These are phyloP conservation scores for Ceratobasidium sp. DNA, from an alignment of 1,284 basidiomycete genomes.

Conservation along the genomic window DNA sequence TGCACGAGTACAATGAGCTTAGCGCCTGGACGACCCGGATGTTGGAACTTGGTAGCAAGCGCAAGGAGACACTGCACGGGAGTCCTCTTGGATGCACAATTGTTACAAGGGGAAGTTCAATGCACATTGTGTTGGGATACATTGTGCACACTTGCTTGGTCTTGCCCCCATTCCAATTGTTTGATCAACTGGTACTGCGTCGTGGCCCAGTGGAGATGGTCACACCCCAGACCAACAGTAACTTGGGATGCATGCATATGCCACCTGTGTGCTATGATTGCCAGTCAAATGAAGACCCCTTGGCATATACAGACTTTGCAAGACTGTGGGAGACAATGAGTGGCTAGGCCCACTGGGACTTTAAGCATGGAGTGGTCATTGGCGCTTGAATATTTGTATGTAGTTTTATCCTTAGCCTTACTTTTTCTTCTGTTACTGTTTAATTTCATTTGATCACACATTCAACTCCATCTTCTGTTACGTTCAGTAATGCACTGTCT, in stretches of 20 bases:
- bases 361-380: slow-evolving; percentile 2
- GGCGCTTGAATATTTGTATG: not conserved
- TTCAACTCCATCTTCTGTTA: too few species aligned
- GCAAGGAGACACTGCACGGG: slow-evolving; percentile 10
- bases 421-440: not conserved
- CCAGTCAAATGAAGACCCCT: not conserved
- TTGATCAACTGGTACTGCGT: not conserved
- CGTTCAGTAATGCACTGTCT: too few species aligned
- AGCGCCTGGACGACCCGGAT: slow-evolving; percentile 5
- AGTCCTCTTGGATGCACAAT: not conserved
- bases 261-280: not conserved
- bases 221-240: slow-evolving; percentile 14
- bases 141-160: not conserved
- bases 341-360: slow-evolving; percentile 17
- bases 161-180: not conserved
- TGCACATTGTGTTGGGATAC: not conserved
- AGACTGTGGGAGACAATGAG: slow-evolving; percentile 15
- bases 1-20: not conserved
- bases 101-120: not conserved
- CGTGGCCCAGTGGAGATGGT: too few species aligned
- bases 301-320: slow-evolving; percentile 22
- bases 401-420: not conserved
- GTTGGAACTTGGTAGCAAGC: not conserved
- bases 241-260: slow-evolving; percentile 22
- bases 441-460: too few species aligned